phyloP scores from a whole-genome alignment of 371 early-diverging fungal species.

The Apophysomyces variabilis region DNA sequence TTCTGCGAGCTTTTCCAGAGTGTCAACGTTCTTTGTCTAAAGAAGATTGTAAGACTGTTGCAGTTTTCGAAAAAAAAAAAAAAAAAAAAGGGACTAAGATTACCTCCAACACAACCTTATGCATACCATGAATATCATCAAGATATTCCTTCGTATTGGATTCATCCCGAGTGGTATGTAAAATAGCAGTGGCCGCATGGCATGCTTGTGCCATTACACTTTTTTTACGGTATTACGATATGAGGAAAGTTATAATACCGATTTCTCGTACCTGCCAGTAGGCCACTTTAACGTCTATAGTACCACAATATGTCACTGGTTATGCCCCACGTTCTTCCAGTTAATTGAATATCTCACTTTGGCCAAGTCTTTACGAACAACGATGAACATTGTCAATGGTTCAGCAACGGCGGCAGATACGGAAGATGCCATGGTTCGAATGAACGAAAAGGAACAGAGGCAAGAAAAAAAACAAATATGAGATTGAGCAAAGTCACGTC shows the following conservation, averaged over 20 bases:
- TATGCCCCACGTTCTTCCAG: no score
- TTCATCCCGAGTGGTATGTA: conserved; percentile 66
- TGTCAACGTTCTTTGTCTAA: conserved; percentile 74
- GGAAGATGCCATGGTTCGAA: conserved; percentile 14
- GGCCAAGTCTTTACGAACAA: conserved; percentile 82
- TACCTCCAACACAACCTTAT: conserved; percentile 81
- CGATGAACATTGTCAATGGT: conserved; percentile 80
- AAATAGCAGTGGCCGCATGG: conserved; percentile 79
- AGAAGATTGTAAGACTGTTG: not conserved
- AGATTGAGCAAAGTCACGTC: not conserved
- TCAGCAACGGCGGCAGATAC: conserved; percentile 38
- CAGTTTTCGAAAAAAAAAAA: not conserved
- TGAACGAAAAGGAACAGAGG: not conserved
- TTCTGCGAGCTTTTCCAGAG: conserved; percentile 63
- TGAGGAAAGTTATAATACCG: not conserved
- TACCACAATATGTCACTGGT: not conserved
- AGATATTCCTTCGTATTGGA: conserved; percentile 67
- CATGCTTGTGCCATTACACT: conserved; percentile 89
- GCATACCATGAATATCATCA: conserved; percentile 71
- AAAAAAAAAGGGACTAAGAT: not conserved
- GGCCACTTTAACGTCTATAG: conserved; percentile 73
- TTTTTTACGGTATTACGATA: not conserved
- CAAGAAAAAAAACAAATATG: not conserved
- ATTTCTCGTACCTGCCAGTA: conserved; percentile 71
- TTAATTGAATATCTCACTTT: conserved; percentile 53